Evolutionary conservation across 192 early-diverging fungal genomes (phyloP), one percentile per base, ranked within the genome.

Genomic region (Entomortierella chlamydospora): DNA sequence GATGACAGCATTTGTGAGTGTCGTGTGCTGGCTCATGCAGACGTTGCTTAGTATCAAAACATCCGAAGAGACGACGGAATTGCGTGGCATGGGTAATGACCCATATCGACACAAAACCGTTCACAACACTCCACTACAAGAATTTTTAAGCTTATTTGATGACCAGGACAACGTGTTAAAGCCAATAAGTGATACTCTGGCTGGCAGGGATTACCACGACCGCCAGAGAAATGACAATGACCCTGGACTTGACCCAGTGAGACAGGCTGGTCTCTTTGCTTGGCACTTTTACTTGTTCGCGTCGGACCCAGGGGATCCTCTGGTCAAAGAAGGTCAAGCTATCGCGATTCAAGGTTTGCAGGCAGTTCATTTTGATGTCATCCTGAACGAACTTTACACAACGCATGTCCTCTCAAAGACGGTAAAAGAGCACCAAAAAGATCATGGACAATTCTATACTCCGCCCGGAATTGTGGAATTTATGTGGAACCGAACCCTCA

Each of bases 371-470:
- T 67, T 82, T 34, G 86, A 87, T 61, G 78, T 81, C 26, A 70
- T 87, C 31, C 60, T 87, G 23, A 81, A 83, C 33, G 66, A 73
- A 8, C 83, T 89, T 26, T 89, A 89, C 29, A 85, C 88, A 10
- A 80, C 78, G 4, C 70, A 89, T 33, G 68, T 89, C 47, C 59
- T 89, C 15, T 70, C 84, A 15, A 60, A 83, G 8, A 68, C 77
- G 0, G 87, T 78, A 22, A 84, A 87, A 45, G 74, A 85, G 28
- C 85, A 89, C n/a, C 88, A 89, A 77, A 87, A 87, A n/a, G 86
- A 89, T 22, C 87, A 89, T 51, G 88, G 86, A 11, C 88, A 89
- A 60, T 89, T 85, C 39, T 89, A 89, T 70, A 87, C 88, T 6
- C 88, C 88, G 1, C 68, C 80, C 15, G 62, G 61, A n/a, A 80